Conservation (phyloP, 805 yeast genomes). For the Grigorovia transvaalensis region DNA sequence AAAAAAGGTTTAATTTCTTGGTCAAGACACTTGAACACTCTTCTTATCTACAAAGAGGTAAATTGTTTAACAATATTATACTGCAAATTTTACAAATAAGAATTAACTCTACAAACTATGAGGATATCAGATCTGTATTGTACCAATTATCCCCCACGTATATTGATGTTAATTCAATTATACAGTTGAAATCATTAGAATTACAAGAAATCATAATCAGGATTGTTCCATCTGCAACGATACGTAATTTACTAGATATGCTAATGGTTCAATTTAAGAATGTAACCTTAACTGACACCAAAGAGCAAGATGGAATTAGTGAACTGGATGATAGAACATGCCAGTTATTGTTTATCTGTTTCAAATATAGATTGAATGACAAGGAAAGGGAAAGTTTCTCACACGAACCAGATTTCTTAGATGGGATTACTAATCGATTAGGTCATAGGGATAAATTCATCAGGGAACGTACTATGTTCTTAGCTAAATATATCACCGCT, state of each 20-base stretch:
- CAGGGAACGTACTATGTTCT: constrained; percentile 28
- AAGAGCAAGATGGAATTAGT: constrained; percentile 3
- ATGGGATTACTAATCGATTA: constrained; percentile 23
- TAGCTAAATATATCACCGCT: constrained; percentile 23
- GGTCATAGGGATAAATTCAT: constrained; percentile 12
- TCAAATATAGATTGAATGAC: constrained; percentile 5
- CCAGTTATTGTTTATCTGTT: constrained; percentile 11
- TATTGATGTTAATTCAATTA: constrained; percentile 6
- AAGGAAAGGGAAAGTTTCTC: constrained; percentile 9
- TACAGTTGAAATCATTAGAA: constrained; percentile 9
- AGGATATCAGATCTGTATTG: constrained; percentile 1
- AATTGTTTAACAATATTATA: constrained; percentile 11
- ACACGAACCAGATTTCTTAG: constrained; percentile 13
- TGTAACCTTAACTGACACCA: not conserved
- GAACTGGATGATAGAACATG: constrained; percentile 14
- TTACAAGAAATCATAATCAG: constrained; percentile 13
- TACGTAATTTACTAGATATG: not conserved
- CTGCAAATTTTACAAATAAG: constrained; percentile 13
- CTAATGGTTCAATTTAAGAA: not conserved
- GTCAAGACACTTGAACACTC: constrained; percentile 7
- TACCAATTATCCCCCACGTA: constrained; percentile 6
- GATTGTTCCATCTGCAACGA: constrained; percentile 4
- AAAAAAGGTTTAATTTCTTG: constrained; percentile 6
- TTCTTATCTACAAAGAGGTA: constrained; percentile 9
- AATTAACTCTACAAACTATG: constrained; percentile 4